Conservation (phyloP, 495 filamentous ascomycete species). For the Viridothelium virens region DNA sequence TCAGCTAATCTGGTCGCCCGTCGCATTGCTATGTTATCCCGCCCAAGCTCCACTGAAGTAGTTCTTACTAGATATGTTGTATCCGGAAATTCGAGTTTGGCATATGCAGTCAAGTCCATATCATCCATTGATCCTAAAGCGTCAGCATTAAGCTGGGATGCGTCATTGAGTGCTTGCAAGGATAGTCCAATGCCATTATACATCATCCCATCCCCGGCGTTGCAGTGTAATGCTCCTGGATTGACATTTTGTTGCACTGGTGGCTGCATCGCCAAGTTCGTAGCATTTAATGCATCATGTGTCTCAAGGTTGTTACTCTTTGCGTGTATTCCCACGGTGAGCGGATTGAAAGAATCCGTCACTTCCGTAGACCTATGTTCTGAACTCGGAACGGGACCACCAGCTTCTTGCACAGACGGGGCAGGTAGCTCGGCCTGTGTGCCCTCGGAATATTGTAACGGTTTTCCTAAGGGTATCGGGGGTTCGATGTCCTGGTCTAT, state of each 20-base stretch:
- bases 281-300: not conserved
- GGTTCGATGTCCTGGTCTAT: not conserved
- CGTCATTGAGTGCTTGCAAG: not conserved
- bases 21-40: slow-evolving; percentile 42
- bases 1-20: slow-evolving; percentile 4
- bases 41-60: slow-evolving; percentile 56
- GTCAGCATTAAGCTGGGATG: not conserved
- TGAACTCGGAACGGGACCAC: not conserved
- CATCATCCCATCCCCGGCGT: not conserved
- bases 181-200: not conserved
- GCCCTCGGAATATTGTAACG: not conserved
- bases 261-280: not conserved
- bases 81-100: slow-evolving; percentile 63
- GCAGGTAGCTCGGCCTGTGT: not conserved
- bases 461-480: not conserved
- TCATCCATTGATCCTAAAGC: not conserved
- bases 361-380: not conserved
- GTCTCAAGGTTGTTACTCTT: not conserved
- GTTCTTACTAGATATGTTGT: slow-evolving; percentile 68
- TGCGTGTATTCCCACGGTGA: not conserved
- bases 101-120: slow-evolving; percentile 24
- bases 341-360: not conserved
- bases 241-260: not conserved
- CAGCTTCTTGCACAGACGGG: not conserved
- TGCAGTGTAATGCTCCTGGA: not conserved